A percentile compares a stretch with the other conserved stretches of the same genome.
Conservation (phyloP, 495 filamentous ascomycete genomes). For the Diplogelasinospora grovesii region DNA sequence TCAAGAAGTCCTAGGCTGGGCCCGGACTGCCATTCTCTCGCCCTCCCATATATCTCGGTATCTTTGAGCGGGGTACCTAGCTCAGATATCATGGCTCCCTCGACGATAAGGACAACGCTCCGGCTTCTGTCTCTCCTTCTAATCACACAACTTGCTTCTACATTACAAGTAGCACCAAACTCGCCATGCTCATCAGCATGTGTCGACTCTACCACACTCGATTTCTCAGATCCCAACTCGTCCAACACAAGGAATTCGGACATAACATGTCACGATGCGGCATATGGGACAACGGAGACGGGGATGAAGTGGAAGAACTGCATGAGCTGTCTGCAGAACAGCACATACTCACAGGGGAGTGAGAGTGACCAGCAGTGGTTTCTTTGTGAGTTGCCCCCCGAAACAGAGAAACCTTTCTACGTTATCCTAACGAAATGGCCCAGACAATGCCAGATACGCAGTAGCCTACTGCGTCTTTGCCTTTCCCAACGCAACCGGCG, state of each 20-base stretch:
- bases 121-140: conserved; percentile 19
- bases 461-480: conserved; percentile 40
- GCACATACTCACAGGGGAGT: conserved; percentile 32
- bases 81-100: conserved; percentile 12
- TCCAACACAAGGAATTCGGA: conserved; percentile 38
- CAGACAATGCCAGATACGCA: conserved; percentile 42
- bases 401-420: no score
- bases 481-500: conserved; percentile 35
- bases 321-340: conserved; percentile 46
- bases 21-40: conserved; percentile 10
- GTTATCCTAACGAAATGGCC: no score
- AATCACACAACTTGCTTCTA: conserved; percentile 16
- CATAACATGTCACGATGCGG: conserved; percentile 39
- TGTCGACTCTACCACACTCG: conserved; percentile 28
- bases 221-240: conserved; percentile 38
- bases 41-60: background rate
- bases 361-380: conserved; percentile 49
- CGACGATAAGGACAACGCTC: conserved; percentile 6
- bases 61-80: conserved; percentile 1
- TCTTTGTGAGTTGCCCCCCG: conserved; percentile 48
- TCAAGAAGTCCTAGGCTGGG: conserved; percentile 13
- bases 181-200: conserved; percentile 46
- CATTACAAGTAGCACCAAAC: conserved; percentile 44
- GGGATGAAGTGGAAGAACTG: conserved; percentile 44
- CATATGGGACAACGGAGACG: conserved; percentile 24